Evolutionary conservation across 2,329 filamentous ascomycete genomes (phyloP), one percentile per base, ranked within the genome.

Genomic region (Talaromyces rugulosus): DNA sequence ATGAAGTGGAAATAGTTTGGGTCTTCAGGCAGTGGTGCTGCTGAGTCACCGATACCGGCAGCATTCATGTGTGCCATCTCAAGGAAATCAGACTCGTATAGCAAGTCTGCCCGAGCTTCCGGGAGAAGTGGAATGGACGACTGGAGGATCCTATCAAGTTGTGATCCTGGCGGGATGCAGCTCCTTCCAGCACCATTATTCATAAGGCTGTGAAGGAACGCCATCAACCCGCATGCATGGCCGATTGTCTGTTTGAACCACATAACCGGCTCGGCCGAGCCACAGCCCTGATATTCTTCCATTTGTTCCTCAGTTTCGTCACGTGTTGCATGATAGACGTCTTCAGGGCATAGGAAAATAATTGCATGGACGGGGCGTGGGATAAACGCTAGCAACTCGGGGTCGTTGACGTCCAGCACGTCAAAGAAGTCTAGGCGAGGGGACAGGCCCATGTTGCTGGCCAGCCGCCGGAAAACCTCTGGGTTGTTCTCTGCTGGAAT

Each of bases 201-300:
- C 55, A 78, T 74, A 27, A 85, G 66, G 63, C 78, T 77, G 68
- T 87, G 85, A 2, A 87, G 71, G 1, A 86, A 70, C 1, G 81
- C 83, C 63, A 87, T 85, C n/a, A 82, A 74, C 0, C 85, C 85
- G 66, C 85, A 87, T 0, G 83, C 82, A 66, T 87, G 76, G 16
- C 81, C 78, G 61, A 86, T 85, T 1, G 82, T 86, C 66, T 87
- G 85, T 63, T 78, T 80, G 70, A 84, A 85, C 83, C 84, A 87
- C 27, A 86, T 72, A 4, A 85, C 78, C 0, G 83, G 82, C 62
- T 86, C 83, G 1, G 74, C 65, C 0, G 75, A 70, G 27, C 83
- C 83, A 23, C 68, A 77, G 9, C 78, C 78, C 4, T 75, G 66
- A 66, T 86, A 86, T 27, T 47, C 36, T 50, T 47, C 6, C 44